Evolutionary conservation across 2,329 filamentous ascomycete species (phyloP), one percentile per base, ranked within the genome.

Genomic region (Basipetospora chlamydospora): DNA sequence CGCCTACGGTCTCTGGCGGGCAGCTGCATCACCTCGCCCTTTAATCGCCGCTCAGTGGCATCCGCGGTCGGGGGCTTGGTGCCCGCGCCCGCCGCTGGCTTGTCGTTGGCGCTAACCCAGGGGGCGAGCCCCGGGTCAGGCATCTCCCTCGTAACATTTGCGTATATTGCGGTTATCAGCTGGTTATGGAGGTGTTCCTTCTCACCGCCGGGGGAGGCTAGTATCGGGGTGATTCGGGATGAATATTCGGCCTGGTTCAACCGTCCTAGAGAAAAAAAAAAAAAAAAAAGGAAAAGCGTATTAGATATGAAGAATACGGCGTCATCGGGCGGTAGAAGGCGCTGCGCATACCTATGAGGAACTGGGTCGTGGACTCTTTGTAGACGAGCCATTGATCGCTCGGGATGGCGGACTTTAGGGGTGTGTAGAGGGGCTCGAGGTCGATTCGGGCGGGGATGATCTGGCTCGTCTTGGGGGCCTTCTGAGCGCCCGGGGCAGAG

Each of bases 71-170:
- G 65, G 16, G 73, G 70, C 51, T 80, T 80, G 44, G 61, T 68
- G 43, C 69, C 68, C 22, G 67, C 58, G 28, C 62, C 63, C 9
- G 68, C 58, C 13, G 66, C 57, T 13, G 74, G 74, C 47, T 80
- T 80, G 47, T 80, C 76, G 49, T 80, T 78, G 38, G 76, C 74
- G 52, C 74, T 79, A 51, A 80, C 77, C 76, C 76, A 81, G 42
- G 73, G 72, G 33, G 77, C 77, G 48, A 77, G 67, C 46, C 75
- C 75, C 50, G 66, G 65, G 44, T 80, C 76, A 40, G 77, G 76
- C 62, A 77, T 71, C 51, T 80, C 77, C 40, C 77, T 62, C 25
- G 74, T 79, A 41, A 79, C 70, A 64, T 81, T 81, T 48, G 67
- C 73, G 52, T 76, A 76, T 46, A 80, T 73, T 38, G 72, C 74